Conservation (phyloP, 2,329 filamentous ascomycete species). For the Aspergillus quadrilineatus region DNA sequence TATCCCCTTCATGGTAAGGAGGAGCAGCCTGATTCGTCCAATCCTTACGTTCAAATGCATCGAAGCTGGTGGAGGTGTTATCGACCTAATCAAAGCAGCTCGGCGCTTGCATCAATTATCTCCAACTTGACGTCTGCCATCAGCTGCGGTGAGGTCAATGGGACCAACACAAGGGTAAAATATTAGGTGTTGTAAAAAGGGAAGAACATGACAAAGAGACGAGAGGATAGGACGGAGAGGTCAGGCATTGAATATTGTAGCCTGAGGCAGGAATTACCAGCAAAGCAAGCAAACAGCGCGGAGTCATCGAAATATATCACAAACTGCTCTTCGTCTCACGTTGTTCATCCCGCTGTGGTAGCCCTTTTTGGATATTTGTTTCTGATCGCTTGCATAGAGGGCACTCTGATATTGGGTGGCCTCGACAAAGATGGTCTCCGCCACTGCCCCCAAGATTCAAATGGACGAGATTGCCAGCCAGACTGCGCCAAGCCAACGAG, state of each 20-base stretch:
- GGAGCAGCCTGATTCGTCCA: neutral
- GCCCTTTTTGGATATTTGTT: neutral
- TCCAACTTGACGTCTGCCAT: neutral
- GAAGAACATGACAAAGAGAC: too few species aligned
- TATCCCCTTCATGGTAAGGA: neutral
- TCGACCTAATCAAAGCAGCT: neutral
- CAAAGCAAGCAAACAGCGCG: conserved; percentile 13
- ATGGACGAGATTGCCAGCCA: conserved; percentile 3
- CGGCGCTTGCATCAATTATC: neutral
- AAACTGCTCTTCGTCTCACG: neutral
- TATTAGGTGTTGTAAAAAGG: too few species aligned
- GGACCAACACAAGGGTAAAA: too few species aligned
- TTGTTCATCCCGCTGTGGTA: neutral
- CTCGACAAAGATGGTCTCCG: neutral
- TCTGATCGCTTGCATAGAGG: neutral
- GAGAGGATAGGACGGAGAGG: too few species aligned
- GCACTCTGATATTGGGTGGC: neutral
- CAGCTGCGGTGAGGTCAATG: neutral
- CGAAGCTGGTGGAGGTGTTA: neutral
- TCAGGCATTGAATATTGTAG: neutral
- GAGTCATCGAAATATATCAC: neutral
- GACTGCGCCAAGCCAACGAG: neutral
- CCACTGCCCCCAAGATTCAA: conserved; percentile 1
- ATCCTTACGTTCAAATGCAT: neutral
- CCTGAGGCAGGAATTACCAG: neutral